Conservation (phyloP, 192 early-diverging fungal species). For the Coemansia sp. region DNA sequence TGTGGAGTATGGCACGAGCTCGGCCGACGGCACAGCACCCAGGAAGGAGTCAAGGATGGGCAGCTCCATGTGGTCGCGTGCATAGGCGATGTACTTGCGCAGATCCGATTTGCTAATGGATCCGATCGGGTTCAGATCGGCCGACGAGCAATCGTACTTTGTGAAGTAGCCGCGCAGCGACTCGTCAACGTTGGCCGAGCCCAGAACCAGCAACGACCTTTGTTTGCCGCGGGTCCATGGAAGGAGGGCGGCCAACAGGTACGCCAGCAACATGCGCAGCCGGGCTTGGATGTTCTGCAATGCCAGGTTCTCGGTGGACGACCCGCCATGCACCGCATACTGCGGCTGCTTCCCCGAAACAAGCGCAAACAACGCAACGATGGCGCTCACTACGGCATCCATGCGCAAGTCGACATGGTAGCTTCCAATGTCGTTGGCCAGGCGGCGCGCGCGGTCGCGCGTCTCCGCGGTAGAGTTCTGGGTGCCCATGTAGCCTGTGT, state of each 20-base stretch:
- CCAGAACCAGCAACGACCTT: conserved; percentile 87
- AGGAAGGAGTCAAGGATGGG: conserved; percentile 77
- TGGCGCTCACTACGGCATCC: conserved; percentile 76
- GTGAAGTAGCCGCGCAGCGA: conserved; percentile 95
- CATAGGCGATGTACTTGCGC: conserved; percentile 77
- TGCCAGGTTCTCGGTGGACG: conserved; percentile 85
- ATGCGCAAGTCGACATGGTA: conserved; percentile 92
- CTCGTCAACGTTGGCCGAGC: conserved; percentile 98
- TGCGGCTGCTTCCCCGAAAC: conserved; percentile 75
- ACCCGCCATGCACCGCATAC: conserved; percentile 87
- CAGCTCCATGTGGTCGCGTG: conserved; percentile 65
- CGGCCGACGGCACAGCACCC: conserved; percentile 88
- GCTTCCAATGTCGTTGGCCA: conserved; percentile 84
- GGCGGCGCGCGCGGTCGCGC: conserved; percentile 70
- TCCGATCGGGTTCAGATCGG: conserved; percentile 97
- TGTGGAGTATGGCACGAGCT: conserved; percentile 89
- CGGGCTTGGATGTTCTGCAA: conserved; percentile 98
- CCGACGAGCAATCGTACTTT: conserved; percentile 98
- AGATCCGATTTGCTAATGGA: conserved; percentile 91
- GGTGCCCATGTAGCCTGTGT: conserved; percentile 97
- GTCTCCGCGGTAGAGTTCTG: conserved; percentile 89
- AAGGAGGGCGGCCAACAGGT: conserved; percentile 94
- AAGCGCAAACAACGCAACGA: conserved; percentile 73
- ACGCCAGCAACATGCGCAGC: conserved; percentile 92
- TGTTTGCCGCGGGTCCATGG: conserved; percentile 70